Evolutionary conservation across 192 early-diverging fungal genomes (phyloP).

Genomic region (Linnemannia exigua): DNA sequence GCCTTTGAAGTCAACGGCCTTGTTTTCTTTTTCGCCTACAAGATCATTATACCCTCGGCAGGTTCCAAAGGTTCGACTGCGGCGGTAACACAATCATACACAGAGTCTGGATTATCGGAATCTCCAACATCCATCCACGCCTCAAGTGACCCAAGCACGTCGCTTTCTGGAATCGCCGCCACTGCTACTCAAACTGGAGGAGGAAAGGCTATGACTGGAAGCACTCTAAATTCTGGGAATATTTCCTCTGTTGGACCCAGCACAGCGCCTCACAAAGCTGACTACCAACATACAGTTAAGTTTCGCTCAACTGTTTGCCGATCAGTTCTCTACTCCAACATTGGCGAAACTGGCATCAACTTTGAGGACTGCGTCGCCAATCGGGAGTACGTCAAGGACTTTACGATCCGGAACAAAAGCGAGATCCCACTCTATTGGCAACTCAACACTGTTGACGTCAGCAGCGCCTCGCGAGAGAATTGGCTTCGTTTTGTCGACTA

Average conservation of each 20-base stretch:
- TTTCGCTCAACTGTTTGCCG: conserved; percentile 89
- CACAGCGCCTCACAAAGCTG: conserved; percentile 51
- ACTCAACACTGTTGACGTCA: conserved; percentile 78
- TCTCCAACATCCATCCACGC: not conserved
- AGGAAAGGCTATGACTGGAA: not conserved
- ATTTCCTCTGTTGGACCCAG: not conserved
- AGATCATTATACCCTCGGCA: conserved; percentile 11
- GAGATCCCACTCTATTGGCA: conserved; percentile 94
- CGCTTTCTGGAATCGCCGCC: not conserved
- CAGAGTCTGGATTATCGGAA: not conserved
- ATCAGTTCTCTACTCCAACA: conserved; percentile 93
- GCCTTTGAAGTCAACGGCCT: conserved; percentile 85
- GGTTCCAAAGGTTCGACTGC: not conserved
- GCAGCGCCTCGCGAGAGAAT: conserved; percentile 64
- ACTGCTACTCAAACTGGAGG: not conserved
- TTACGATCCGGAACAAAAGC: conserved; percentile 90
- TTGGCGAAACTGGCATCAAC: conserved; percentile 90
- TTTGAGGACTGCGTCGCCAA: conserved; percentile 97
- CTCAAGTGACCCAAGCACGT: not conserved
- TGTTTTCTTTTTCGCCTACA: conserved; percentile 87
- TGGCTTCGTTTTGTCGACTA: conserved; percentile 85
- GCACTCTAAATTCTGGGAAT: not conserved
- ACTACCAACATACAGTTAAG: conserved; percentile 76
- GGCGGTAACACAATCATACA: not conserved
- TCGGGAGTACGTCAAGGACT: conserved; percentile 90